These are phyloP conservation scores for Microbotryomycetes sp. DNA, from an alignment of 1,284 basidiomycete genomes.

Conservation along the genomic window DNA sequence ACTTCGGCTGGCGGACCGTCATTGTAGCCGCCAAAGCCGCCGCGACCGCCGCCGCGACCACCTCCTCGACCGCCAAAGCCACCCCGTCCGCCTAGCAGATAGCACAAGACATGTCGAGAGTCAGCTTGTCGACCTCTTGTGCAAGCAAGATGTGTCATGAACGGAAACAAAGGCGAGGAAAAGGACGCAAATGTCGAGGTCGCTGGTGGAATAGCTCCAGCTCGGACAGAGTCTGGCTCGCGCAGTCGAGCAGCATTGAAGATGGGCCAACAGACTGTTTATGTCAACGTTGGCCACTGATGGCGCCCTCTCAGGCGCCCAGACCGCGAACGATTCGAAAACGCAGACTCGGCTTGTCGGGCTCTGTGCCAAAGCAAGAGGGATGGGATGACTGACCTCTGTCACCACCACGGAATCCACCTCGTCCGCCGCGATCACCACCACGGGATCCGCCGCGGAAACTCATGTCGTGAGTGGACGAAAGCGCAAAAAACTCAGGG, in stretches of 20 bases:
- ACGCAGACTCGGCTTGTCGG: constrained; percentile 1
- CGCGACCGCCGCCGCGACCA: constrained; percentile 31
- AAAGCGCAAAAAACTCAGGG: too few species aligned
- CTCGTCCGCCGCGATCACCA: constrained; percentile 17
- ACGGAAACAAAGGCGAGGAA: not conserved
- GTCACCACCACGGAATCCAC: constrained; percentile 26
- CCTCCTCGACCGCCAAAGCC: constrained; percentile 24
- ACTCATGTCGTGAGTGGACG: constrained; percentile 14
- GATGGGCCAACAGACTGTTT: not conserved
- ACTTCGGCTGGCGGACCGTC: constrained; percentile 40
- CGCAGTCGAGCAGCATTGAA: not conserved
- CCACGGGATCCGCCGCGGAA: constrained; percentile 24
- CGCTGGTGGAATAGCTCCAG: not conserved
- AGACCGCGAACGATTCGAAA: constrained; percentile 48
- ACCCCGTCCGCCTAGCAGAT: constrained; percentile 18
- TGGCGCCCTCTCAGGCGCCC: constrained; percentile 19
- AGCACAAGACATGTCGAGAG: not conserved
- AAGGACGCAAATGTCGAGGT: too few species aligned
- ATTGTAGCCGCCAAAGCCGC: constrained; percentile 36
- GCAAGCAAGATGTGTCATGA: not conserved
- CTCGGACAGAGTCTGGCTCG: not conserved
- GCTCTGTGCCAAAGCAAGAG: not conserved
- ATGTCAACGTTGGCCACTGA: too few species aligned
- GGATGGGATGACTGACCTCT: constrained; percentile 11
- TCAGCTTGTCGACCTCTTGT: not conserved